phyloP scores from a whole-genome alignment of 495 filamentous ascomycete species.

The Hypoxylon trugodes region DNA sequence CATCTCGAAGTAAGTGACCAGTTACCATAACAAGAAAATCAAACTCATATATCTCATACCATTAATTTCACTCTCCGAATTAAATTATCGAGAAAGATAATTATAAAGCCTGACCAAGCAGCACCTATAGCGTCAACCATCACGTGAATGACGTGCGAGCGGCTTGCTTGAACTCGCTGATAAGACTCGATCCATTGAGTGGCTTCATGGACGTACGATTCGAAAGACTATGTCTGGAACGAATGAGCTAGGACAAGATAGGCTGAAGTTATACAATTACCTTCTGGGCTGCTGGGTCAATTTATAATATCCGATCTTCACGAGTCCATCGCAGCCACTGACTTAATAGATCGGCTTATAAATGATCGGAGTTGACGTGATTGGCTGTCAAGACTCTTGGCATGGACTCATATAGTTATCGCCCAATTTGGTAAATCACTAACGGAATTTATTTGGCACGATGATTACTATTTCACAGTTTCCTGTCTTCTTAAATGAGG shows the following conservation, averaged over 20 bases:
- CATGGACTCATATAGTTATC: too few species aligned
- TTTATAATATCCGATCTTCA: too few species aligned
- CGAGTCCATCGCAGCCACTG: too few species aligned
- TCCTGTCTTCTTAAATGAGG: too few species aligned
- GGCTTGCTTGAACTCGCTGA: conserved; percentile 4
- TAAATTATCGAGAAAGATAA: conserved; percentile 3
- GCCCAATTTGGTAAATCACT: too few species aligned
- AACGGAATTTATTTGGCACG: too few species aligned
- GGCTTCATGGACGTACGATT: conserved; percentile 29
- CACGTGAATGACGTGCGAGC: conserved; percentile 42
- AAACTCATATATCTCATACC: not conserved
- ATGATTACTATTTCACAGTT: too few species aligned
- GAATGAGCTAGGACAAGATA: not conserved
- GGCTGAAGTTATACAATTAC: not conserved
- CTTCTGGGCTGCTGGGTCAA: too few species aligned
- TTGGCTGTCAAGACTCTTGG: too few species aligned
- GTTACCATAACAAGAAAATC: not conserved
- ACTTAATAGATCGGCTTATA: too few species aligned
- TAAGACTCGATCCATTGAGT: conserved; percentile 13
- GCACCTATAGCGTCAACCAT: conserved; percentile 41
- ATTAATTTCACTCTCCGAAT: not conserved
- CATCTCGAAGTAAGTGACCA: conserved; percentile 10
- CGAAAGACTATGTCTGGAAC: not conserved
- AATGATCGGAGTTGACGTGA: too few species aligned
- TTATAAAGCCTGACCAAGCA: conserved; percentile 37